Base-by-base conservation (phyloP, 2,329 filamentous ascomycete genomes). In the Alternaria alternata region DNA sequence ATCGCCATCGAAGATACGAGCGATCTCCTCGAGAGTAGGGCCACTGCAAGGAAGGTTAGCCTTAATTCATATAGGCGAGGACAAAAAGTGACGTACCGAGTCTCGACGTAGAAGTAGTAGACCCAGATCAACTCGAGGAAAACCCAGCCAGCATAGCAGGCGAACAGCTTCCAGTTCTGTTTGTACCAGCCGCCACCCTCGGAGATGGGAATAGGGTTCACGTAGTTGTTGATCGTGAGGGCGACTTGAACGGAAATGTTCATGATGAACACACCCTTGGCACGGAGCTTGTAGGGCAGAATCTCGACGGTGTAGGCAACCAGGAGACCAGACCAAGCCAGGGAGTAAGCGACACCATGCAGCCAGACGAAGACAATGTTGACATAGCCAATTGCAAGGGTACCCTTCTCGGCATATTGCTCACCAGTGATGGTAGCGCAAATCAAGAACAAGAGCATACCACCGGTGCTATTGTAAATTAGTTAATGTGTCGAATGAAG, bases 41-140 rank as follows among this genome's bases (percentile, higher is more conserved):
- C 88, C 88, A 71, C 87, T 88, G n/a, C 88, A 60, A 6, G 16
- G 14, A 46, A 48, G 51, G 39, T 63, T 48, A 63, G 57, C 53
- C 51, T 54, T 16, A 32, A 51, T 28, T 59, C 47, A 54, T 26
- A 48, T 16, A 49, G 42, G 38, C 30, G 16, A 48, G 43, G 39
- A 46, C 16, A 14, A 42, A 57, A 49, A 54, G 53, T 16, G 47
- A 63, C 61, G 43, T 61, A 63, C 57, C 57, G 62, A 62, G 88
- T 91, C 80, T 91, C 89, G 49, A 89, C 83, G 68, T 88, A 88
- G 75, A 88, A 84, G 79, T 87, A 87, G 77, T 85, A 89, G 20
- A 89, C 85, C 65, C 88, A 87, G 36, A 84, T 63, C 42, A 88
- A 77, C 75, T 88, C 85, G 71, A 82, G 74, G 26, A 83, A 76